phyloP scores from a whole-genome alignment of 352 stramenopile species.

The Globisporangium acanthophoron region DNA sequence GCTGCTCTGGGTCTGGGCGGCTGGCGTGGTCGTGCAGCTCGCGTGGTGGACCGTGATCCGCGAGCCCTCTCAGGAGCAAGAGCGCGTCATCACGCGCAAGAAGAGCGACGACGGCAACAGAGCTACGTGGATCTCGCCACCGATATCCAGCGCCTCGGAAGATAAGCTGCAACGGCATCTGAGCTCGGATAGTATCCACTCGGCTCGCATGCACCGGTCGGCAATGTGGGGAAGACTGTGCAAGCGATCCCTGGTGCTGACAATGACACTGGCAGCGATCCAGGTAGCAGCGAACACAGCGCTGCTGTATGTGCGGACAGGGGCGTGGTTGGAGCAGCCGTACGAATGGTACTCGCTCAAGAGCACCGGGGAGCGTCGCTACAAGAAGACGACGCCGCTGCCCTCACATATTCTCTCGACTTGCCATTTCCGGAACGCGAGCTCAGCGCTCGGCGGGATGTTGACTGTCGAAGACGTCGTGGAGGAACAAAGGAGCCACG shows the following conservation, averaged over 20 bases:
- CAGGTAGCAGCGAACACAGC: conserved; percentile 18
- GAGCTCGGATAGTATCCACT: no score
- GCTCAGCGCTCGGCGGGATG: conserved; percentile 12
- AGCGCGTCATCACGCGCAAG: not conserved
- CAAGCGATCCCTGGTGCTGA: conserved; percentile 18
- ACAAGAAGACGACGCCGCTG: conserved; percentile 18
- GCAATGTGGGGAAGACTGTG: conserved; percentile 21
- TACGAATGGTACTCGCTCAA: conserved; percentile 60
- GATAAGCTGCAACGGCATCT: not conserved
- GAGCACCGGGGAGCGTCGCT: conserved; percentile 34
- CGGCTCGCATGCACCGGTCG: not conserved
- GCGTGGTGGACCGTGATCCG: conserved; percentile 13
- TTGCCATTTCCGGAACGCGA: conserved; percentile 31
- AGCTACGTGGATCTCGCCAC: not conserved
- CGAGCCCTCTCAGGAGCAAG: conserved; percentile 2
- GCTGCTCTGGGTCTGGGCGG: conserved; percentile 24
- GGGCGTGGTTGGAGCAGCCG: conserved; percentile 35
- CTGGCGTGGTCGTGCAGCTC: conserved; percentile 26
- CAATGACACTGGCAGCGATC: conserved; percentile 4
- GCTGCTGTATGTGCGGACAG: conserved; percentile 46
- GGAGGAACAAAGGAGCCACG: conserved; percentile 6
- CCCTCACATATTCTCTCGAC: conserved; percentile 29
- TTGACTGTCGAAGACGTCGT: conserved; percentile 27
- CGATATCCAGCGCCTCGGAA: not conserved
- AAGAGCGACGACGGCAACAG: conserved; percentile 11